These are phyloP conservation scores for Ophiocordyceps robertsii DNA, from an alignment of 2,329 filamentous ascomycete genomes.

Conservation along the genomic window DNA sequence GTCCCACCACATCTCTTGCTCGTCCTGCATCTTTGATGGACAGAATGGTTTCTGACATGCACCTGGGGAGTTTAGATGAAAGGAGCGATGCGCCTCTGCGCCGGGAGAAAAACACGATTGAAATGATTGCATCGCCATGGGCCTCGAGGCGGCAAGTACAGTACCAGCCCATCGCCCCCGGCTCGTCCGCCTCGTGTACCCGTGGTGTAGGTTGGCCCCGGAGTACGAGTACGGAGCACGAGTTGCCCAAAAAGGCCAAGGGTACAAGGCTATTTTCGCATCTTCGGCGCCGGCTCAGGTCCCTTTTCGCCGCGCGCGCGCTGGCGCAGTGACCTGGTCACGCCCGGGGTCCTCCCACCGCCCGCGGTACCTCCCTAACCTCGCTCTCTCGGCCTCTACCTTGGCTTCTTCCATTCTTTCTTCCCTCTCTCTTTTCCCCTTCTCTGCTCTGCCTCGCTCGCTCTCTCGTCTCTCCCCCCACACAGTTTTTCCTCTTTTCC, in stretches of 20 bases:
- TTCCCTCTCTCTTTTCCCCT: neutral
- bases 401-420: neutral
- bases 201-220: neutral
- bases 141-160: neutral
- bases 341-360: slow-evolving; percentile 1
- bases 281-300: slow-evolving; percentile 3
- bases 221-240: slow-evolving; percentile 1
- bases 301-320: slow-evolving; percentile 2
- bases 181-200: neutral
- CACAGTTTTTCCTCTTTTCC: slow-evolving; percentile 3
- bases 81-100: too few species aligned
- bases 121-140: too few species aligned
- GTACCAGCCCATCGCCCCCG: neutral
- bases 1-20: too few species aligned
- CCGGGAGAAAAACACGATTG: too few species aligned
- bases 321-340: slow-evolving; percentile 3
- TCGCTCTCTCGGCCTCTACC: slow-evolving; percentile 1
- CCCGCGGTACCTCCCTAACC: neutral
- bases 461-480: slow-evolving; percentile 4
- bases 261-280: slow-evolving; percentile 1
- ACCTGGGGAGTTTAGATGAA: too few species aligned
- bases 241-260: neutral
- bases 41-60: too few species aligned
- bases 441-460: neutral
- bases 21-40: too few species aligned